A percentile compares a stretch with the other conserved stretches of the same genome.
phyloP scores from a whole-genome alignment of 2,329 filamentous ascomycete genomes.

The Tothia fuscella region DNA sequence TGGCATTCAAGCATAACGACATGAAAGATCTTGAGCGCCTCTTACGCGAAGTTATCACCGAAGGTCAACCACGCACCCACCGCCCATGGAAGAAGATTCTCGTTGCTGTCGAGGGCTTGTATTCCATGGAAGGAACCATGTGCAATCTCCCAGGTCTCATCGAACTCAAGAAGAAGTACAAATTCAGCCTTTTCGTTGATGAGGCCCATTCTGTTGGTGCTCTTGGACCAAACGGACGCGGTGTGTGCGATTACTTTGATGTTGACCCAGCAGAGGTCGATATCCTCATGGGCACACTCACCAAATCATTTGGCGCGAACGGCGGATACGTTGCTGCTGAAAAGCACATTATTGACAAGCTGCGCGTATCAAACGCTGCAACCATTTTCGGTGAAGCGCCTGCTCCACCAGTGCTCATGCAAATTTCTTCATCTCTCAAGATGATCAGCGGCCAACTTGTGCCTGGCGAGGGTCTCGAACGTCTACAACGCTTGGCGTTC shows the following conservation, averaged over 20 bases:
- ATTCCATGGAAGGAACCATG: conserved; percentile 99
- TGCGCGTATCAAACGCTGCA: conserved; percentile 73
- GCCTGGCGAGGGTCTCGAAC: conserved; percentile 89
- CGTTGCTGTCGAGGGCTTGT: conserved; percentile 89
- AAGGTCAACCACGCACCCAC: conserved; percentile 95
- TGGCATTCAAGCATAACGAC: conserved; percentile 96
- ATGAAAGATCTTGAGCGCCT: conserved; percentile 76
- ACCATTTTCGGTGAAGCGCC: conserved; percentile 82
- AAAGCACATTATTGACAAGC: conserved; percentile 83
- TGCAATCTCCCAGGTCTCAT: conserved; percentile 89
- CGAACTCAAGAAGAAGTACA: conserved; percentile 85
- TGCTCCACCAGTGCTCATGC: conserved; percentile 74
- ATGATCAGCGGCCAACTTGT: conserved; percentile 81
- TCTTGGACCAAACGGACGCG: conserved; percentile 74
- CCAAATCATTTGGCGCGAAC: conserved; percentile 97
- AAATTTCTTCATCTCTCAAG: conserved; percentile 76
- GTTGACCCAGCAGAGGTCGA: conserved; percentile 81
- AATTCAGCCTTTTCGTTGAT: conserved; percentile 90
- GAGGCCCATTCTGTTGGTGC: conserved; percentile 95
- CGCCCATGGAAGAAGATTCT: conserved; percentile 99
- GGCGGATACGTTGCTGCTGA: conserved; percentile 89
- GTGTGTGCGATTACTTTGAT: conserved; percentile 95
- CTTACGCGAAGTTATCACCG: conserved; percentile 84
- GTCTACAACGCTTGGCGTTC: conserved; percentile 89
- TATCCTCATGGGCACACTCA: conserved; percentile 95